These are phyloP conservation scores for Penicillium polonicum DNA, from an alignment of 2,329 filamentous ascomycete species.

Conservation along the genomic window DNA sequence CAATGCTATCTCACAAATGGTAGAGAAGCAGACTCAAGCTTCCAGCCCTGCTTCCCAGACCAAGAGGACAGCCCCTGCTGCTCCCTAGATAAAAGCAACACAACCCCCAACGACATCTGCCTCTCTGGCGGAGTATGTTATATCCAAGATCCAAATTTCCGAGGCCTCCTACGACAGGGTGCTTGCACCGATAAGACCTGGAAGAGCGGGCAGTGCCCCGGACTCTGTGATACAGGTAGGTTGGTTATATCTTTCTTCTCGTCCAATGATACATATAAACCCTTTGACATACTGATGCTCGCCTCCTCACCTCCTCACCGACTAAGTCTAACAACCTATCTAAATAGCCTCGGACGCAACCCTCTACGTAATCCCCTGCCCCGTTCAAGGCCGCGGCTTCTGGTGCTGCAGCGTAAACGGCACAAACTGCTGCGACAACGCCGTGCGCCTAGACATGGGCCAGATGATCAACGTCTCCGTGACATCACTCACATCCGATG, in stretches of 20 bases:
- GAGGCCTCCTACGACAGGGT: background rate
- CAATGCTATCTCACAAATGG: background rate
- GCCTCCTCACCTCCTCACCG: background rate
- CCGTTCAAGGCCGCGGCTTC: background rate
- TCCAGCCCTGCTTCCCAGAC: background rate
- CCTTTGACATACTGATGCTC: background rate
- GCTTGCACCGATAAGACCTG: background rate
- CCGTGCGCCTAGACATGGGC: background rate
- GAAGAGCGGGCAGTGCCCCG: background rate
- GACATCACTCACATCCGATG: background rate
- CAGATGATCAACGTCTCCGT: conserved; percentile 1
- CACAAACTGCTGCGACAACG: background rate
- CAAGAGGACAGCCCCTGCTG: conserved; percentile 1
- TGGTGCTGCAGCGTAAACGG: conserved; percentile 2
- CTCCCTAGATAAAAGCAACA: background rate
- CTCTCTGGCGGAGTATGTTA: background rate
- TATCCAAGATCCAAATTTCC: conserved; percentile 1
- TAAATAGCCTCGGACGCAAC: background rate
- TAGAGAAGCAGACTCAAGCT: background rate
- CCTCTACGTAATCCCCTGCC: conserved; percentile 1
- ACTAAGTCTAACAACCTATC: background rate
- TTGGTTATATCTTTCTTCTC: background rate
- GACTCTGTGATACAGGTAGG: background rate
- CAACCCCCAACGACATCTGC: background rate
- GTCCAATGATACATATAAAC: background rate